Evolutionary conservation across 345 rosid species (phyloP).

Genomic region (Isatis tinctoria): DNA sequence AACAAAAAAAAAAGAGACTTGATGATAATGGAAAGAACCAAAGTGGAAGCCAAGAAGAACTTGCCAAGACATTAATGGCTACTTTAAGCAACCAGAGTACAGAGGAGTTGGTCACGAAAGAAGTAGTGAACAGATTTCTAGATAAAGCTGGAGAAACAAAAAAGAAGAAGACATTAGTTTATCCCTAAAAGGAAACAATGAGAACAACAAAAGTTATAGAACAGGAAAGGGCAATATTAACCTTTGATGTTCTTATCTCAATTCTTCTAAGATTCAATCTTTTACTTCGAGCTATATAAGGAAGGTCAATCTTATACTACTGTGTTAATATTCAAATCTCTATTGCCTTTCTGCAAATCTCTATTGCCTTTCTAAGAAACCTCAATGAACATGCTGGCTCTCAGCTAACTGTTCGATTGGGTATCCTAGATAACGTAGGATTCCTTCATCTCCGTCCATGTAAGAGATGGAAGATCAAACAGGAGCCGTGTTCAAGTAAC

Average conservation of each 20-base stretch:
- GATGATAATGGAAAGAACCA: background rate
- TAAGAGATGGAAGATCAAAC: conserved; percentile 82
- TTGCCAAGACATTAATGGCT: conserved; percentile 50
- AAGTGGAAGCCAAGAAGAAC: conserved; percentile 2
- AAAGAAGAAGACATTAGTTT: background rate
- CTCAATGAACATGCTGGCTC: conserved; percentile 21
- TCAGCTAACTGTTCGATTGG: conserved; percentile 35
- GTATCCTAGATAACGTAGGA: conserved; percentile 23
- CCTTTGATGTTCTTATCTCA: too few species aligned
- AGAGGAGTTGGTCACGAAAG: conserved; percentile 38
- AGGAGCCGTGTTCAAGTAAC: conserved; percentile 92
- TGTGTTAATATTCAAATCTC: too few species aligned
- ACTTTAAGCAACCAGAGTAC: conserved; percentile 27
- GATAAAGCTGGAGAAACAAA: conserved; percentile 39
- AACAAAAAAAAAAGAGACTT: background rate
- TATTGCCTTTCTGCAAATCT: too few species aligned
- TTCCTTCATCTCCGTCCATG: conserved; percentile 91
- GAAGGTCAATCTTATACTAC: too few species aligned
- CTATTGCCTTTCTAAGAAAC: too few species aligned
- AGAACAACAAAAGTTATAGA: background rate
- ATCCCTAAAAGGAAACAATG: too few species aligned
- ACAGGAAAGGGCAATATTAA: too few species aligned
- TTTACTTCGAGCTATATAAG: too few species aligned
- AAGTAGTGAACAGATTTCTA: conserved; percentile 44
- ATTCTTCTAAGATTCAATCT: too few species aligned